These are phyloP conservation scores for Claviceps pusilla DNA, from an alignment of 2,329 filamentous ascomycete genomes.

Conservation along the genomic window DNA sequence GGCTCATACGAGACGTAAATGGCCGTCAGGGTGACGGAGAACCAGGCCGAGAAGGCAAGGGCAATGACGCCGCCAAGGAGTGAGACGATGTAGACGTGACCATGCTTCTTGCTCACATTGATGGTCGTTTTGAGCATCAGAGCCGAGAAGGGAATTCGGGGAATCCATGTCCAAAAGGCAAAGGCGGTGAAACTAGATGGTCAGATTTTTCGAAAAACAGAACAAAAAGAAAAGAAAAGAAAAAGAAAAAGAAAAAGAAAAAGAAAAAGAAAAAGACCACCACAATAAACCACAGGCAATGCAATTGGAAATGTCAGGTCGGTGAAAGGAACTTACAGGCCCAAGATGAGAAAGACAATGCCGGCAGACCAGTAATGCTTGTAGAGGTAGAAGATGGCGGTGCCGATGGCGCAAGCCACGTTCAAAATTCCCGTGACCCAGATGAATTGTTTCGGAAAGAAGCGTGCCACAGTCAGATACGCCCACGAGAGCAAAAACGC, in stretches of 20 bases:
- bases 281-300: too few species aligned
- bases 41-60: constrained; percentile 69
- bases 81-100: constrained; percentile 76
- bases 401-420: constrained; percentile 69
- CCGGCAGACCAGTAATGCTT: constrained; percentile 66
- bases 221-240: not conserved
- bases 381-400: constrained; percentile 72
- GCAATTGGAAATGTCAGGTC: too few species aligned
- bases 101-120: constrained; percentile 68
- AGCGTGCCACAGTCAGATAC: constrained; percentile 62
- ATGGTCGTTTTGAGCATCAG: constrained; percentile 79
- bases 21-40: constrained; percentile 68
- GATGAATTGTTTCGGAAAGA: constrained; percentile 79
- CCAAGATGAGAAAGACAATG: constrained; percentile 72
- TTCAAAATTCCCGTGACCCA: constrained; percentile 87
- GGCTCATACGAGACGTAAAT: constrained; percentile 78
- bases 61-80: constrained; percentile 67
- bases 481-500: constrained; percentile 60
- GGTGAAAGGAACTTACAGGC: constrained; percentile 3
- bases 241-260: too few species aligned
- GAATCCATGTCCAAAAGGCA: constrained; percentile 72
- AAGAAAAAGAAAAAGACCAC: too few species aligned
- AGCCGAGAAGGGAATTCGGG: constrained; percentile 77
- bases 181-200: constrained; percentile 7
- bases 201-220: not conserved